These are phyloP conservation scores for Beta lomatogona DNA, from an alignment of 179 eudicot species.

Conservation along the genomic window DNA sequence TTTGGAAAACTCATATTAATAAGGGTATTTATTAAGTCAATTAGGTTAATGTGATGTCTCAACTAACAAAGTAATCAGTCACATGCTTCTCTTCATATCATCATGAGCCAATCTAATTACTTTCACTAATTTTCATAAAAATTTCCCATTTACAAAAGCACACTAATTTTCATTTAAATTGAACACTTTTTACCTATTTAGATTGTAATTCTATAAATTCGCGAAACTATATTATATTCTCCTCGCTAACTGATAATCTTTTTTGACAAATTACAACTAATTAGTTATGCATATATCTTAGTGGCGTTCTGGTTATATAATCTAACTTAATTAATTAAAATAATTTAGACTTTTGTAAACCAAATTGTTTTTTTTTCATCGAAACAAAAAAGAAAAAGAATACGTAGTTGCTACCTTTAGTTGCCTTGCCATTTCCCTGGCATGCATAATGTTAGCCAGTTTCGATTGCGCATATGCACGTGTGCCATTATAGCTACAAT, in stretches of 20 bases:
- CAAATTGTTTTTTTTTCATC: background rate
- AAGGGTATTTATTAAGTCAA: background rate
- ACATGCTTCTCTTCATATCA: background rate
- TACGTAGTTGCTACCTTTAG: constrained; percentile 29
- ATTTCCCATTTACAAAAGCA: background rate
- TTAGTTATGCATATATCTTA: too few relatives aligned
- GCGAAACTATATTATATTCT: too few relatives aligned
- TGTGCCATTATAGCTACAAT: constrained; percentile 49
- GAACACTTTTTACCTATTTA: too few relatives aligned
- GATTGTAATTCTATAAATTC: too few relatives aligned
- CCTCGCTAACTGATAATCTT: too few relatives aligned
- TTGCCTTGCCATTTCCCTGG: constrained; percentile 42
- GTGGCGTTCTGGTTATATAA: too few relatives aligned
- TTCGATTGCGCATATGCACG: constrained; percentile 52
- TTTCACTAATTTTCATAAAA: background rate
- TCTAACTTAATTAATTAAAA: too few relatives aligned
- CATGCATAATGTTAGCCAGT: constrained; percentile 46
- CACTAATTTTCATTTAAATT: too few relatives aligned
- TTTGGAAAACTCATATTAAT: background rate
- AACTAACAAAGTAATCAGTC: background rate
- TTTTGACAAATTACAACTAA: too few relatives aligned
- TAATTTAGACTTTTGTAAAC: too few relatives aligned
- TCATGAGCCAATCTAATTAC: constrained; percentile 8
- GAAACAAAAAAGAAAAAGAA: background rate
- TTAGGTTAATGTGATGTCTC: constrained; percentile 9